phyloP scores from a whole-genome alignment of 1,284 basidiomycete genomes.

The Flammula alnicola region DNA sequence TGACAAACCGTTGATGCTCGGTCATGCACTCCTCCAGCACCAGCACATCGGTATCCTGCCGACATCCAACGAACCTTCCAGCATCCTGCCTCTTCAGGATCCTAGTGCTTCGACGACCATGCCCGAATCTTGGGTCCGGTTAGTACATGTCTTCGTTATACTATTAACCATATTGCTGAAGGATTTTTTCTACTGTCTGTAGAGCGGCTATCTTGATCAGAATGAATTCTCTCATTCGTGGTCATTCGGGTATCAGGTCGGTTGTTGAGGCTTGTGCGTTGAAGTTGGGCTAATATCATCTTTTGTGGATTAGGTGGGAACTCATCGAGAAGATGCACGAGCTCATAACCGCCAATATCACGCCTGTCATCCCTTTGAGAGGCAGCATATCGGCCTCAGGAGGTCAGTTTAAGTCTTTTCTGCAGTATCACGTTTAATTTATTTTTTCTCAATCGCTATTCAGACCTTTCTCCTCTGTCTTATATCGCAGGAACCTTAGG shows the following conservation, averaged over 20 bases:
- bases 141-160: constrained; percentile 60
- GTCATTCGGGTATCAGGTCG: constrained; percentile 75
- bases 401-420: constrained; percentile 43
- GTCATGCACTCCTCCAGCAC: constrained; percentile 79
- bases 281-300: background rate
- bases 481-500: constrained; percentile 82
- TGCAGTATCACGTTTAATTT: background rate
- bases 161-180: constrained; percentile 52
- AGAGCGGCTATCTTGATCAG: constrained; percentile 83
- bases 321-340: constrained; percentile 80
- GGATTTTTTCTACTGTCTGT: background rate
- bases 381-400: constrained; percentile 85
- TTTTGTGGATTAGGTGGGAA: constrained; percentile 59
- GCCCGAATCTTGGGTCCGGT: constrained; percentile 87
- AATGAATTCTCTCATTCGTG: constrained; percentile 83
- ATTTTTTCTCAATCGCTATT: constrained; percentile 8
- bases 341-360: constrained; percentile 73
- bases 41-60: constrained; percentile 75
- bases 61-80: constrained; percentile 46
- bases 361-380: constrained; percentile 80
- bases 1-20: constrained; percentile 67
- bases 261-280: background rate
- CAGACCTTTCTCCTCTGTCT: constrained; percentile 77
- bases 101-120: constrained; percentile 71
- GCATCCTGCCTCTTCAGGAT: constrained; percentile 66